Conservation (phyloP, 2,329 filamentous ascomycete genomes). For the Emericellopsis atlantica region DNA sequence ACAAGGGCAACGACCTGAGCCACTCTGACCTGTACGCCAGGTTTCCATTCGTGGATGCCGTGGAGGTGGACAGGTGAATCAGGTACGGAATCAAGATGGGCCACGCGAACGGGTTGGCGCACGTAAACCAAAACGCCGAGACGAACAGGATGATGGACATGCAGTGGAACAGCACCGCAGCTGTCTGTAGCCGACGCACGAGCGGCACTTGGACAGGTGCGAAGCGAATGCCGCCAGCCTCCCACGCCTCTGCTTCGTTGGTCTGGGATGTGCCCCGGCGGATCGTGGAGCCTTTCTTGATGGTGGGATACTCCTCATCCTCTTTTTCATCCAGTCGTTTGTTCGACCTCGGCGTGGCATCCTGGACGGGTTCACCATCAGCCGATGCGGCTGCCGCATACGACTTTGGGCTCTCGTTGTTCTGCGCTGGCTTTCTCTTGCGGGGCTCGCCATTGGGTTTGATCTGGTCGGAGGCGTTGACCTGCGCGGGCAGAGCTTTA, state of each 20-base stretch:
- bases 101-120: slow-evolving; percentile 87
- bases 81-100: slow-evolving; percentile 66
- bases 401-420: slow-evolving; percentile 1
- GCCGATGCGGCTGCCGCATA: slow-evolving; percentile 2
- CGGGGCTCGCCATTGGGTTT: neutral
- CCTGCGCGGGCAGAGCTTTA: no score
- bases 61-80: slow-evolving; percentile 71
- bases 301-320: neutral
- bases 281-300: neutral
- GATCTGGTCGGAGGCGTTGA: no score
- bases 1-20: slow-evolving; percentile 60
- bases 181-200: slow-evolving; percentile 61
- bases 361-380: slow-evolving; percentile 2
- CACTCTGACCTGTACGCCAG: slow-evolving; percentile 64
- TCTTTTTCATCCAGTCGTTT: slow-evolving; percentile 7
- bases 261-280: slow-evolving; percentile 4
- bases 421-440: neutral
- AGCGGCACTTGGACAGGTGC: slow-evolving; percentile 68
- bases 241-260: slow-evolving; percentile 18
- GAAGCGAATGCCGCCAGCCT: slow-evolving; percentile 56
- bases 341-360: slow-evolving; percentile 1
- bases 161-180: slow-evolving; percentile 64
- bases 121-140: slow-evolving; percentile 79
- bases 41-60: slow-evolving; percentile 61
- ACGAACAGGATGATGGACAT: slow-evolving; percentile 58